Evolutionary conservation across 169 alveolate genomes (phyloP).

Genomic region (Eimeria maxima): DNA sequence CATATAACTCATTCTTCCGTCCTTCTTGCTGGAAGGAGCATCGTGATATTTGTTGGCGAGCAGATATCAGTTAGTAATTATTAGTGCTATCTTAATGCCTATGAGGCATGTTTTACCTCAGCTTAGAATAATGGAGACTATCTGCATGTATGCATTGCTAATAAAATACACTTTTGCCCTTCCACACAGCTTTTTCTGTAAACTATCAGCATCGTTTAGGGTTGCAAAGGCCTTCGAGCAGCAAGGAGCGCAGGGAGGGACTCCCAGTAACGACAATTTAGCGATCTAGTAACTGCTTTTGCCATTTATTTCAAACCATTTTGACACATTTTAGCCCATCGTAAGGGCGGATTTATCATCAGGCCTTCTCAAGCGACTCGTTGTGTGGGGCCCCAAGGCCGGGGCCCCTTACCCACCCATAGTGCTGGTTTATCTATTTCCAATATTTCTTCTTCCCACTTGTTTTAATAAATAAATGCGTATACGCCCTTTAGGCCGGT

Average conservation of each 20-base stretch:
- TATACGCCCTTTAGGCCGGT: not conserved
- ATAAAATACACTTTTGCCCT: not conserved
- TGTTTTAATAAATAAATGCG: not conserved
- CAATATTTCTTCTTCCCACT: not conserved
- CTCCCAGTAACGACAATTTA: too few relatives aligned
- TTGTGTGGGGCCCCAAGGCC: not conserved
- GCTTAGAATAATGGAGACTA: not conserved
- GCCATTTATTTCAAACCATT: too few relatives aligned
- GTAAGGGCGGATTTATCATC: not conserved
- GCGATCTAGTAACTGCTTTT: too few relatives aligned
- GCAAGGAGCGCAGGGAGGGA: too few relatives aligned
- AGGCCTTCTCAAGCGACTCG: not conserved
- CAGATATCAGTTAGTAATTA: too few relatives aligned
- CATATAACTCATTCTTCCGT: too few relatives aligned
- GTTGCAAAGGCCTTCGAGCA: too few relatives aligned
- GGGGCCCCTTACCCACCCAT: not conserved
- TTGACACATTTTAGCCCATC: not conserved
- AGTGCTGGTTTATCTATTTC: not conserved
- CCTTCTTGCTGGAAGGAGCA: too few relatives aligned
- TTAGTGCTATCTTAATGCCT: too few relatives aligned
- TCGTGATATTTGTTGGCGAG: too few relatives aligned
- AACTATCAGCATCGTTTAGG: not conserved
- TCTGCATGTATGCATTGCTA: not conserved
- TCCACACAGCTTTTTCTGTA: not conserved
- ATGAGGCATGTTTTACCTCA: not conserved